Evolutionary conservation across 305 asterid species (phyloP), one percentile per base, ranked within the genome.

Genomic region (Stenogyne calaminthoides): DNA sequence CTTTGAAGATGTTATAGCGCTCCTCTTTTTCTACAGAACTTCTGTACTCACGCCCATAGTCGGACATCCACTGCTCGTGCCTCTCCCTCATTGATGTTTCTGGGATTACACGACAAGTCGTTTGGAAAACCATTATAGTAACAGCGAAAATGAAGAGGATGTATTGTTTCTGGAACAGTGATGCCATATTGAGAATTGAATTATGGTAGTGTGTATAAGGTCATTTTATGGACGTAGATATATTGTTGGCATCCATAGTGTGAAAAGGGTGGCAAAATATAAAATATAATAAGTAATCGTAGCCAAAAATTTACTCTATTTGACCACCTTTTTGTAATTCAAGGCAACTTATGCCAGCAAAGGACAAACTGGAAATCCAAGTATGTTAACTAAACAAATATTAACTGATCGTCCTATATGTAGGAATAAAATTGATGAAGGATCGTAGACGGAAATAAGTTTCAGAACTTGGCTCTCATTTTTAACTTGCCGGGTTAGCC

Each of bases 1-100:
- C 40, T 46, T 44, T 65, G 73, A 65, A 74, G 9, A 25, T 25
- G 29, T 25, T 25, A 25, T 25, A 25, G 29, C 54, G 52, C 69
- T 67, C 20, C 40, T 46, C 64, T 16, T 65, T 27, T 32, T 66
- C 72, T 7, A 29, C 0, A 18, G 16, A 19, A 27, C 67, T 55
- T 16, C 59, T 67, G 55, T 75, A 75, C 34, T 32, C 18, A 1
- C 36, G 57, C 15, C 74, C 56, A 15, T 67, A 75, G 5, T n/a
- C 18, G 12, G 49, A 57, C 74, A 75, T 75, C 73, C 77, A 73
- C 22, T 39, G 40, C 14, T 65, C 57, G 12, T 65, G 70, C 55
- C 57, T 44, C 70, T 65, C 72, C 66, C n/a, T 46, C 67, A 65
- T 42, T 7, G 59, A 65, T 40, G 73, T 19, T 10, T 29, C 32